Base-by-base conservation (phyloP, 331 rosid species). In the Pyracantha coccinea region DNA sequence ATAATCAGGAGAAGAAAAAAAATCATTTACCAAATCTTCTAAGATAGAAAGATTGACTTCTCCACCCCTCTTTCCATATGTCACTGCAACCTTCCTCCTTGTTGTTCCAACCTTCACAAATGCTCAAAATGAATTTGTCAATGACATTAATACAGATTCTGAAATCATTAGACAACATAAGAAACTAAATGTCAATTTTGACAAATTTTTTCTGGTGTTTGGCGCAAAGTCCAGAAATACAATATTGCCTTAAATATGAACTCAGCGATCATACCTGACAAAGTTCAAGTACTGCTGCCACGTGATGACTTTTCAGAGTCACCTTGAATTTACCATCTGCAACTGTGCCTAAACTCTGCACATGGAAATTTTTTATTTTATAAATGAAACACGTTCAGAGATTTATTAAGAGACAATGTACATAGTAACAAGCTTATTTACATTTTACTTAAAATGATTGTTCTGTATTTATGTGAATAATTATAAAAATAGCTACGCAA, bases 61-160 rank as follows among this genome's bases (percentile, higher is more conserved):
- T 81, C 97, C 97, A 21, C 96, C 88, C 77, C 96, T 86, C 85
- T 80, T 90, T 41, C 99, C 97, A 81, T 92, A 90, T 29, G 96
- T 89, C 73, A 80, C 57, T 27, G 93, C 93, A 75, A 95, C 90
- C 79, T 68, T 86, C 78, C 80, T 84, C 80, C 99, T 92, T 38
- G 97, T 95, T 70, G 76, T 83, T 84, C 99, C 97, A 71, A 89
- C 96, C 99, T 94, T 81, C 83, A 89, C 33, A 77, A 25, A 68
- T 20, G 75, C 75, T 41, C 86, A 83, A 80, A 69, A 70, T 38
- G 59, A 76, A 77, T 24, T 73, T 71, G 55, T 72, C 47, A 53
- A 78, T 64, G 38, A 72, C 55, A 84, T 86, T 27, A 83, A 60
- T 33, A 75, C 5, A 19, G 72, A 54, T 69, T 76, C 75, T 33